Evolutionary conservation across 169 alveolate genomes (phyloP), one percentile per base, ranked within the genome.

Genomic region (Babesia gibsoni): DNA sequence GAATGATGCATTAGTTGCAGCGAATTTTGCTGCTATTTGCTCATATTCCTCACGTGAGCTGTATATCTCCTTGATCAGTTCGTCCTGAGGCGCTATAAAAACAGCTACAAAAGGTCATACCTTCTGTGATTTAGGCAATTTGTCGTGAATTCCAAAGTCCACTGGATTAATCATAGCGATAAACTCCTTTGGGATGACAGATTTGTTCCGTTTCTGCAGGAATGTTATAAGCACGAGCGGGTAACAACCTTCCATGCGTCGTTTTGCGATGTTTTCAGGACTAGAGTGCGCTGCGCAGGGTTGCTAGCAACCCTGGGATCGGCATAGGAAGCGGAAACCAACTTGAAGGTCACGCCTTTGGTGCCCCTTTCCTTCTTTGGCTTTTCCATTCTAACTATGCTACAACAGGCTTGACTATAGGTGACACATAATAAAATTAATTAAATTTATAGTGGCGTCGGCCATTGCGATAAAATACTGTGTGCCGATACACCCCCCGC

Each of bases 281-380:
- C 73, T 10, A 74, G 57, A 8, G 84, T 74, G 8, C 84, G 64
- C 52, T 67, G 79, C 66, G 73, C 54, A 10, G 84, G 72, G 52
- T 50, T 36, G 30, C 29, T 35, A 10, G 68, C 54, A 3, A 52
- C 64, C 2, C 80, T 12, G 7, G 67, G 67, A 42, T 74, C 84
- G 53, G 84, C 66, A 20, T 54, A 48, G n/a, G 84, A 74, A 8
- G 79, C 84, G 22, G 84, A 65, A 22, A 74, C 84, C 20, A 74
- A 52, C 58, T 67, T 59, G 54, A 74, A 74, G 30, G 77, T 74
- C 16, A 74, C 84, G 20, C 52, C 37, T 29, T 74, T 74, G 32
- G 50, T 12, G 12, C 29, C 29, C 36, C 61, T 72, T 6, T 20
- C 35, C 52, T 36, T 29, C 20, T 14, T 10, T 27, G 52, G 20